Percentiles rank a stretch among this genome's conserved stretches.
These are phyloP conservation scores for Diplodia scrobiculata DNA, from an alignment of 2,329 filamentous ascomycete species.

Conservation along the genomic window DNA sequence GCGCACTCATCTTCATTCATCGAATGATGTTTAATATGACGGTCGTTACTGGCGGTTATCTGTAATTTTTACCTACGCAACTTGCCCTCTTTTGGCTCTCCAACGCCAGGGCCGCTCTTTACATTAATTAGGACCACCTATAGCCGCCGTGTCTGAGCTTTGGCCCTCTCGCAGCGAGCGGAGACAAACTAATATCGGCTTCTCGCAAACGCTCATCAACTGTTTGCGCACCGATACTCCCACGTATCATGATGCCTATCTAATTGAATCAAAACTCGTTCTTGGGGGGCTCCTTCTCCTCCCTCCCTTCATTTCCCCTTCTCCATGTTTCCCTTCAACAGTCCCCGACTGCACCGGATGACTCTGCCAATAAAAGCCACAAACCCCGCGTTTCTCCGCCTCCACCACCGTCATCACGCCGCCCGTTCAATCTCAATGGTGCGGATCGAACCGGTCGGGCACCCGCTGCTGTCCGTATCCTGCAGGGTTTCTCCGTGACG, in stretches of 20 bases:
- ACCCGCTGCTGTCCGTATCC: too few species aligned
- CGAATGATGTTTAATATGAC: neutral
- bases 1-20: neutral
- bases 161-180: neutral
- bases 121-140: neutral
- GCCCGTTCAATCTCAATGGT: too few species aligned
- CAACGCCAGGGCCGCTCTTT: slow-evolving; percentile 18
- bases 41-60: slow-evolving; percentile 3
- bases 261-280: neutral
- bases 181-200: neutral
- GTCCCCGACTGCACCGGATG: too few species aligned
- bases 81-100: neutral
- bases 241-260: neutral
- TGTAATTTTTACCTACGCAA: slow-evolving; percentile 3
- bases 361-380: too few species aligned
- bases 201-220: neutral
- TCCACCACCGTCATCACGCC: neutral
- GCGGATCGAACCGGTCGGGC: too few species aligned
- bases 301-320: too few species aligned
- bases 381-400: neutral
- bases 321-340: too few species aligned
- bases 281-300: too few species aligned
- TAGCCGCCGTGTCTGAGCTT: neutral
- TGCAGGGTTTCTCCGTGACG: too few species aligned
- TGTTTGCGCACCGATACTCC: neutral